phyloP scores from a whole-genome alignment of 2,329 filamentous ascomycete genomes.

The Calonectria multiphialidica region DNA sequence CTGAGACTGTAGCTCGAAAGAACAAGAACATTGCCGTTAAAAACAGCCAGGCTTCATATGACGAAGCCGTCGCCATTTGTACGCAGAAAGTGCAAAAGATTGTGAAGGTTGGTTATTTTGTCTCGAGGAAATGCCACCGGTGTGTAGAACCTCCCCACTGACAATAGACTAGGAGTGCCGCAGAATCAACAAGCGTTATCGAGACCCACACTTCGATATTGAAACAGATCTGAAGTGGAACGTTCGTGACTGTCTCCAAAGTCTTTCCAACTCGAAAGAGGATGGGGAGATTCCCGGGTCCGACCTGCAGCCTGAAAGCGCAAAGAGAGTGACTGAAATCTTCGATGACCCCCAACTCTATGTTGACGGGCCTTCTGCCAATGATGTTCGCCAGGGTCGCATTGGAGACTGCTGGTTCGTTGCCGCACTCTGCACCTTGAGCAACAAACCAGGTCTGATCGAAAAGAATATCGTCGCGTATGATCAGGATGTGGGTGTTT shows the following conservation, averaged over 20 bases:
- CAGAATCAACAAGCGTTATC: slow-evolving; percentile 86
- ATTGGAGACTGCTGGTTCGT: slow-evolving; percentile 91
- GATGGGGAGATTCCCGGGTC: slow-evolving; percentile 36
- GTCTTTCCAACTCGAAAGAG: slow-evolving; percentile 51
- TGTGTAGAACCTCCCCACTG: not conserved
- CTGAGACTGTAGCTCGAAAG: slow-evolving; percentile 69
- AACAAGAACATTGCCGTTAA: slow-evolving; percentile 66
- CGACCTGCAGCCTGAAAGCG: slow-evolving; percentile 60
- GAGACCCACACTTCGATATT: slow-evolving; percentile 88
- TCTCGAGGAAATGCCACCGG: not conserved
- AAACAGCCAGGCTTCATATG: slow-evolving; percentile 75
- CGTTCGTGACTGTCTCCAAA: slow-evolving; percentile 63
- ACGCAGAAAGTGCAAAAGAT: slow-evolving; percentile 73
- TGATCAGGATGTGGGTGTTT: slow-evolving; percentile 81
- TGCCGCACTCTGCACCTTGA: slow-evolving; percentile 82
- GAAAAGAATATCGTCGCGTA: slow-evolving; percentile 79
- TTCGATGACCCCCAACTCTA: slow-evolving; percentile 84
- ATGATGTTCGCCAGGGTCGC: slow-evolving; percentile 82
- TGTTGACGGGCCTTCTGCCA: slow-evolving; percentile 80
- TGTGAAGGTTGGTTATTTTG: slow-evolving; percentile 46
- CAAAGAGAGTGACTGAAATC: slow-evolving; percentile 80
- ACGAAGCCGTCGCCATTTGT: slow-evolving; percentile 78
- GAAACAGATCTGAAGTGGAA: slow-evolving; percentile 78
- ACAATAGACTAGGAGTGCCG: slow-evolving; percentile 66
- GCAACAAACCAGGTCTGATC: slow-evolving; percentile 78